phyloP scores from a whole-genome alignment of 2,329 filamentous ascomycete species.

The Ilyonectria sp. region DNA sequence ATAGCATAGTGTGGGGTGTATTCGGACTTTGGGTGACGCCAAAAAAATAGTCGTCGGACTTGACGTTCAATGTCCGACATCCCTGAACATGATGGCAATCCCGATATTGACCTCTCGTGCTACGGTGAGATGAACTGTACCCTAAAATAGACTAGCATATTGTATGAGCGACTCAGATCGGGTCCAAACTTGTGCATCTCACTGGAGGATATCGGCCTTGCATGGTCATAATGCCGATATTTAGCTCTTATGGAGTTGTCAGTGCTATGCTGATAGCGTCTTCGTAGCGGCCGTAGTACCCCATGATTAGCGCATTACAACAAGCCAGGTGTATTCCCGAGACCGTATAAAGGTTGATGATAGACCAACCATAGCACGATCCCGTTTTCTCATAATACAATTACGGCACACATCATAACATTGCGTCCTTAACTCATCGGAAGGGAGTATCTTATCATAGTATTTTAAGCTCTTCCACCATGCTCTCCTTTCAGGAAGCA shows the following conservation, averaged over 20 bases:
- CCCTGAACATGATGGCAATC: no score
- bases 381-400: neutral
- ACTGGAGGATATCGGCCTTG: neutral
- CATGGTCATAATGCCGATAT: neutral
- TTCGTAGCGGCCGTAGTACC: neutral
- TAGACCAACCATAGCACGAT: neutral
- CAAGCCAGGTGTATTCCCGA: no score
- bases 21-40: no score
- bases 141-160: neutral
- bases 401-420: neutral
- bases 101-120: no score
- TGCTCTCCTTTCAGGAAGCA: no score
- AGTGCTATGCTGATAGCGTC: neutral
- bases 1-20: no score
- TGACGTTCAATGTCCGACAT: no score
- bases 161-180: neutral
- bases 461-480: no score
- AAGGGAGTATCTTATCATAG: no score
- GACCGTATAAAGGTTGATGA: neutral
- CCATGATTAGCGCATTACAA: neutral
- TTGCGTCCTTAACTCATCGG: no score
- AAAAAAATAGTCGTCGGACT: no score
- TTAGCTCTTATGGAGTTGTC: neutral
- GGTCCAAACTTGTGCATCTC: neutral
- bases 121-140: neutral